Evolutionary conservation across 2,329 filamentous ascomycete species (phyloP).

Genomic region (Colletotrichum paranaense): DNA sequence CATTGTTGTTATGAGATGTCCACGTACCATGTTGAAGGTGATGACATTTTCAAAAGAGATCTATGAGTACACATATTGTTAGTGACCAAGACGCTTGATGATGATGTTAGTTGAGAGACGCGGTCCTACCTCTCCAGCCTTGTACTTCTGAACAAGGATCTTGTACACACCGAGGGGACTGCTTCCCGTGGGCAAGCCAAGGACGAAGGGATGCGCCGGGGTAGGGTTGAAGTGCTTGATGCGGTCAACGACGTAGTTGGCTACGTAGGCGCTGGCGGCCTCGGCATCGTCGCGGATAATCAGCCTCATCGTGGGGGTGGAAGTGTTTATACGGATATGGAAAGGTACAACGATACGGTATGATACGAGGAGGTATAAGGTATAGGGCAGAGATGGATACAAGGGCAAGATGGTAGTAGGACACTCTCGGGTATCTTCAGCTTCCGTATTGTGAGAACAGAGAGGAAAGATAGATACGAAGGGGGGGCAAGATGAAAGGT

Average conservation of each 20-base stretch:
- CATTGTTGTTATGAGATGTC: not conserved
- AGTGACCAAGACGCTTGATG: not conserved
- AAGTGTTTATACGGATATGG: constrained; percentile 35
- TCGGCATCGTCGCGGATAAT: constrained; percentile 82
- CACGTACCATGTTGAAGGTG: constrained; percentile 87
- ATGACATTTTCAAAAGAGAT: constrained; percentile 90
- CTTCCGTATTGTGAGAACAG: constrained; percentile 10
- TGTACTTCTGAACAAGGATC: constrained; percentile 77
- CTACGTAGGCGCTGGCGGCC: constrained; percentile 79
- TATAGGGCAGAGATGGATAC: not conserved
- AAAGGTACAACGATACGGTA: constrained; percentile 30
- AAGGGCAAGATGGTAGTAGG: not conserved
- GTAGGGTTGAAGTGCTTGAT: constrained; percentile 83
- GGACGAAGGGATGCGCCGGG: constrained; percentile 78
- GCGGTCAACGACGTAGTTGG: constrained; percentile 84
- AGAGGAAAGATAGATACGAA: not conserved
- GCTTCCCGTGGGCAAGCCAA: constrained; percentile 86
- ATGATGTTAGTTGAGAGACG: not conserved
- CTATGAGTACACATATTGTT: constrained; percentile 48
- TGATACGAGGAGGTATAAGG: not conserved
- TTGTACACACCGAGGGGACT: constrained; percentile 84
- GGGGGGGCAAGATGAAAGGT: not conserved
- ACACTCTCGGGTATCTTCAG: not conserved
- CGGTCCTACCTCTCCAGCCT: constrained; percentile 66
- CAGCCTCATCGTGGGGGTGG: constrained; percentile 73